phyloP scores from a whole-genome alignment of 2,329 filamentous ascomycete species.

The Exserohilum turcica region DNA sequence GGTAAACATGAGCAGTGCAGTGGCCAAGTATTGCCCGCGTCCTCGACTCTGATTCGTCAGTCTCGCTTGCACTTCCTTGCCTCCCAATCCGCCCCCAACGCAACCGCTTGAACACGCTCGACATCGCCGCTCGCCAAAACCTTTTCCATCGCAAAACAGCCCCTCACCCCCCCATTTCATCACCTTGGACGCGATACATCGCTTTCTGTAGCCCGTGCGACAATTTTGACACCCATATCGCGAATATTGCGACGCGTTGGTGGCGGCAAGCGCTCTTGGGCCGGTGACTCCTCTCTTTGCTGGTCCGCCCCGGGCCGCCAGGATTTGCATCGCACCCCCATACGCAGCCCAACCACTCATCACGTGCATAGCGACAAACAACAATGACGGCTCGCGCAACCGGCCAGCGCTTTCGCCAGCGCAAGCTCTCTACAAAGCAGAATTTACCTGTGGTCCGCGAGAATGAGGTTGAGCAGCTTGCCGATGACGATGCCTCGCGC shows the following conservation, averaged over 20 bases:
- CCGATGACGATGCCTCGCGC: conserved; percentile 84
- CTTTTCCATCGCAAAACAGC: conserved; percentile 27
- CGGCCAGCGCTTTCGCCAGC: conserved; percentile 72
- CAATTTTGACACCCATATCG: conserved; percentile 39
- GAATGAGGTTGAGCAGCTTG: conserved; percentile 82
- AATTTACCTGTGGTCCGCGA: conserved; percentile 85
- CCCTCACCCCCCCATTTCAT: conserved; percentile 24
- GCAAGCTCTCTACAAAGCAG: conserved; percentile 92
- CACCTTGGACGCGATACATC: conserved; percentile 27
- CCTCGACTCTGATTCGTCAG: conserved; percentile 6
- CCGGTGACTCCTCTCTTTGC: conserved; percentile 21
- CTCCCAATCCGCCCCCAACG: conserved; percentile 12
- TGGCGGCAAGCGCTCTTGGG: conserved; percentile 28
- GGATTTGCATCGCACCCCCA: conserved; percentile 21
- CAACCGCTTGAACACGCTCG: conserved; percentile 16
- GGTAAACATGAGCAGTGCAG: conserved; percentile 2
- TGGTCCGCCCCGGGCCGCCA: conserved; percentile 25
- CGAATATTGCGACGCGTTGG: conserved; percentile 36
- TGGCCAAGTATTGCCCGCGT: conserved; percentile 7
- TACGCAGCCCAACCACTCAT: conserved; percentile 20
- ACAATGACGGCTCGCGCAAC: conserved; percentile 47
- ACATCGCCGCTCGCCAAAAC: conserved; percentile 15
- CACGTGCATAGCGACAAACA: conserved; percentile 35
- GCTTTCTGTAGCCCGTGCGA: conserved; percentile 28
- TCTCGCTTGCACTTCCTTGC: conserved; percentile 14